Percentiles rank a stretch among this genome's conserved stretches.
Evolutionary conservation across 805 yeast species (phyloP).

Genomic region (Ogataea pilisensis): DNA sequence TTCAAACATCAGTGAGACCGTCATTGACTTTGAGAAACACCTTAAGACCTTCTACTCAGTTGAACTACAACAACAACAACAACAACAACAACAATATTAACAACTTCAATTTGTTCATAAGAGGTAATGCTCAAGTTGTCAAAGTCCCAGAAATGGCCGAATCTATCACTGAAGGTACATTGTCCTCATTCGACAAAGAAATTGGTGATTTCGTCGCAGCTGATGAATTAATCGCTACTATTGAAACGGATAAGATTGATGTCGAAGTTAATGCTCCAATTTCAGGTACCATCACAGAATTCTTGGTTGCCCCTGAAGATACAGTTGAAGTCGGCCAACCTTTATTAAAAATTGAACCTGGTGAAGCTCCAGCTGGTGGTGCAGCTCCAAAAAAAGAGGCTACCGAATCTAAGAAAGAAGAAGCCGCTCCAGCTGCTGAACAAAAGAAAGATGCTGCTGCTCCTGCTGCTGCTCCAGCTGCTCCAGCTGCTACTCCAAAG

Average conservation of each 20-base stretch:
- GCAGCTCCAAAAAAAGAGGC: no score
- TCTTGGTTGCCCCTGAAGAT: constrained; percentile 79
- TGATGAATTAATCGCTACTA: constrained; percentile 93
- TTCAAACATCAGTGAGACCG: constrained; percentile 18
- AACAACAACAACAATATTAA: no score
- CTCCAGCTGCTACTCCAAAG: constrained; percentile 14
- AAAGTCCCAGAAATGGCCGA: constrained; percentile 99
- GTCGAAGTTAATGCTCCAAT: constrained; percentile 95
- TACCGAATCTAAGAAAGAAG: no score
- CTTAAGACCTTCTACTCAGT: neutral
- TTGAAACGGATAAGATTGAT: constrained; percentile 97
- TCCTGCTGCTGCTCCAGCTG: constrained; percentile 4
- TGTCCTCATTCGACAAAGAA: constrained; percentile 58
- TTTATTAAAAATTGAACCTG: constrained; percentile 79
- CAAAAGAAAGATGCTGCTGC: constrained; percentile 1
- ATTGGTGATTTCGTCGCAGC: constrained; percentile 85
- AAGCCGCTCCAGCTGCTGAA: constrained; percentile 25
- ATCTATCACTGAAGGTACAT: constrained; percentile 94
- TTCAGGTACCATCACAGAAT: constrained; percentile 82
- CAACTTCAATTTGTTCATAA: constrained; percentile 13
- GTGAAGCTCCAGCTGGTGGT: constrained; percentile 60
- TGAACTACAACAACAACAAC: constrained; percentile 1
- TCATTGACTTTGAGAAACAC: constrained; percentile 2
- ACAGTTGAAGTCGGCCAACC: constrained; percentile 97
- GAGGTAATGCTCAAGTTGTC: constrained; percentile 44